These are phyloP conservation scores for Edaphochlamys debaryana DNA, from an alignment of 139 green algal species.

Conservation along the genomic window DNA sequence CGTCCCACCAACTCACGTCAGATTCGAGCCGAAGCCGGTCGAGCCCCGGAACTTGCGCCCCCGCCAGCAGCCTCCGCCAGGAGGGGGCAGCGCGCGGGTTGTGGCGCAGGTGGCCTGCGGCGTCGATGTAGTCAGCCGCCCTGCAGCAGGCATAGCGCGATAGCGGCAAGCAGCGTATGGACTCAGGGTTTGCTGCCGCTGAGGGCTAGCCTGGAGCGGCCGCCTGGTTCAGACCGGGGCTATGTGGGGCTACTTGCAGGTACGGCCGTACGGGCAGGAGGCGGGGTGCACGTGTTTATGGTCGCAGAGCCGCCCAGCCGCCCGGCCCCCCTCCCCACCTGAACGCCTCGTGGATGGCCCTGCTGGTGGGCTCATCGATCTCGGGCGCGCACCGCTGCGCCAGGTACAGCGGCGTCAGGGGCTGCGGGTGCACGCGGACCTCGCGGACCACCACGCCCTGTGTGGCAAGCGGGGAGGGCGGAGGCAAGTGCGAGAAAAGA, in stretches of 20 bases:
- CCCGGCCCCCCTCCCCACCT: too few relatives aligned
- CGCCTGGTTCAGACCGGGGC: too few relatives aligned
- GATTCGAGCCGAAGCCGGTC: conserved; percentile 8
- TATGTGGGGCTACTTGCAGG: too few relatives aligned
- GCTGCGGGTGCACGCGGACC: conserved; percentile 38
- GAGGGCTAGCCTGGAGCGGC: too few relatives aligned
- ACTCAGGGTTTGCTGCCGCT: too few relatives aligned
- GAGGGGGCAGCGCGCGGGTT: conserved; percentile 34
- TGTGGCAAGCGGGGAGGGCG: not conserved
- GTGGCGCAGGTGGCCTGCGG: conserved; percentile 1
- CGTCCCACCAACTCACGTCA: conserved; percentile 7
- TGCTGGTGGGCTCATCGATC: conserved; percentile 20
- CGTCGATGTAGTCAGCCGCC: conserved; percentile 9
- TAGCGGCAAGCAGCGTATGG: too few relatives aligned
- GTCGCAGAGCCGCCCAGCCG: too few relatives aligned
- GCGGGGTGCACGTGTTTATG: too few relatives aligned
- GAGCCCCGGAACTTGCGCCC: not conserved
- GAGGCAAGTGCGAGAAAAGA: not conserved
- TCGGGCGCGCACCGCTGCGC: conserved; percentile 16
- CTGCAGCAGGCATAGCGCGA: conserved; percentile 14
- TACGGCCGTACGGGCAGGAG: too few relatives aligned
- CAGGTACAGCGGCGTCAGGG: conserved; percentile 50
- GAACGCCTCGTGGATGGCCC: conserved; percentile 10
- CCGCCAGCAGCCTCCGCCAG: conserved; percentile 16
- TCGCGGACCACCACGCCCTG: conserved; percentile 38